Conservation (phyloP, 352 stramenopile species). For the Pythium coloratum region DNA sequence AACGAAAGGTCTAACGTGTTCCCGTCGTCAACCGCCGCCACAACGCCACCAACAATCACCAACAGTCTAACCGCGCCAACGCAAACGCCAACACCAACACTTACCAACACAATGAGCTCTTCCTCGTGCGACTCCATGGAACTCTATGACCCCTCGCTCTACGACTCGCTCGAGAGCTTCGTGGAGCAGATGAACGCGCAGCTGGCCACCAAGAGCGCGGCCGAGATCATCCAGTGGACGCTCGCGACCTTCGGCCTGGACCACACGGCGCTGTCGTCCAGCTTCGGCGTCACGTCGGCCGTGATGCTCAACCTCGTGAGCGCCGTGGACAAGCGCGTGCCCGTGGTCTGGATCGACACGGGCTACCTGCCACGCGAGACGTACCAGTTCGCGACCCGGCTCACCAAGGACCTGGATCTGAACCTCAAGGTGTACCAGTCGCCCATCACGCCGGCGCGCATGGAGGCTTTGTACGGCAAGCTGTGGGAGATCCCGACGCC, state of each 20-base stretch:
- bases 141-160: conserved; percentile 46
- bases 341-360: conserved; percentile 85
- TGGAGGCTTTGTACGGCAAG: conserved; percentile 88
- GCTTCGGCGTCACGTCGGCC: conserved; percentile 85
- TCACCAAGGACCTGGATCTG: conserved; percentile 64
- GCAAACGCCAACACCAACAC: neutral
- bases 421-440: conserved; percentile 82
- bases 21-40: neutral
- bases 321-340: conserved; percentile 47
- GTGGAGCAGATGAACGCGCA: conserved; percentile 64
- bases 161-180: conserved; percentile 62
- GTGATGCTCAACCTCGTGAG: conserved; percentile 83
- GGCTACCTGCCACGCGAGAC: conserved; percentile 83
- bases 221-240: conserved; percentile 72
- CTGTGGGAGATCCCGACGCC: conserved; percentile 70
- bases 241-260: conserved; percentile 61
- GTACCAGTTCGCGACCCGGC: conserved; percentile 74
- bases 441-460: conserved; percentile 67
- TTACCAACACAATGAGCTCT: conserved; percentile 13
- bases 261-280: conserved; percentile 74
- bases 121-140: conserved; percentile 5
- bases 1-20: neutral
- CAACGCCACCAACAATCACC: neutral
- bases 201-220: conserved; percentile 48
- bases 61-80: conserved; percentile 1